These are phyloP conservation scores for Pontederia crassipes DNA, from an alignment of 176 grass and related monocot genomes.

Conservation along the genomic window DNA sequence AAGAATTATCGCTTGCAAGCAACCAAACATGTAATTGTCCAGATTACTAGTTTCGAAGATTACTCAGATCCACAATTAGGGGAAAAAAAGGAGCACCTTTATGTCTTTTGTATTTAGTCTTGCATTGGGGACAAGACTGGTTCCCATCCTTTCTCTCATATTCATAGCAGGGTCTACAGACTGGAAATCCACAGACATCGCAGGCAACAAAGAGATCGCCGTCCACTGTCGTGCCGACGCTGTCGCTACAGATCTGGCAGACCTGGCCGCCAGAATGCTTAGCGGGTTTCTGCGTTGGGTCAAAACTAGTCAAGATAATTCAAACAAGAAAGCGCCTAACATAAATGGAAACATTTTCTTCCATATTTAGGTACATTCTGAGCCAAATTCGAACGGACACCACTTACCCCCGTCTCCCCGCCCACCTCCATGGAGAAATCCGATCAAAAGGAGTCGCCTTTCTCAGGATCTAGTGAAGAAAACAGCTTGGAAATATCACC, in stretches of 20 bases:
- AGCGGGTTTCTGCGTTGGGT: slow-evolving; percentile 10
- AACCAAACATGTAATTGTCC: too few relatives aligned
- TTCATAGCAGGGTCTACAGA: slow-evolving; percentile 26
- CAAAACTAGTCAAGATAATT: background rate
- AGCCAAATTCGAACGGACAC: too few relatives aligned
- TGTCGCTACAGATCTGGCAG: slow-evolving; percentile 24
- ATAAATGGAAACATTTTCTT: background rate
- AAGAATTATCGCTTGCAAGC: too few relatives aligned
- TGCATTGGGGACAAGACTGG: slow-evolving; percentile 25
- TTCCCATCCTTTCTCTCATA: slow-evolving; percentile 28
- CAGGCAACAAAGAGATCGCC: slow-evolving; percentile 26
- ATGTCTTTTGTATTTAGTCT: slow-evolving; percentile 28
- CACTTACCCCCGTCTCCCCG: slow-evolving; percentile 42
- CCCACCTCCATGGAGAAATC: slow-evolving; percentile 23
- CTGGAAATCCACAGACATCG: slow-evolving; percentile 20
- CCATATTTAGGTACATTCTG: background rate
- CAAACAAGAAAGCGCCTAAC: background rate
- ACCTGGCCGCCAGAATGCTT: slow-evolving; percentile 21
- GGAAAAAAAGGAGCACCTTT: slow-evolving; percentile 14
- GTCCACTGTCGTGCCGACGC: slow-evolving; percentile 12
- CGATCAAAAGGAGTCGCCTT: too few relatives aligned
- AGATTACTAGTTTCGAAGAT: too few relatives aligned
- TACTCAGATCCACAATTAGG: background rate
- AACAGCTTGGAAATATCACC: too few relatives aligned
- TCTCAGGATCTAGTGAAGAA: too few relatives aligned